Conservation (phyloP, 208 protist species). For the Novymonas esmeraldas region DNA sequence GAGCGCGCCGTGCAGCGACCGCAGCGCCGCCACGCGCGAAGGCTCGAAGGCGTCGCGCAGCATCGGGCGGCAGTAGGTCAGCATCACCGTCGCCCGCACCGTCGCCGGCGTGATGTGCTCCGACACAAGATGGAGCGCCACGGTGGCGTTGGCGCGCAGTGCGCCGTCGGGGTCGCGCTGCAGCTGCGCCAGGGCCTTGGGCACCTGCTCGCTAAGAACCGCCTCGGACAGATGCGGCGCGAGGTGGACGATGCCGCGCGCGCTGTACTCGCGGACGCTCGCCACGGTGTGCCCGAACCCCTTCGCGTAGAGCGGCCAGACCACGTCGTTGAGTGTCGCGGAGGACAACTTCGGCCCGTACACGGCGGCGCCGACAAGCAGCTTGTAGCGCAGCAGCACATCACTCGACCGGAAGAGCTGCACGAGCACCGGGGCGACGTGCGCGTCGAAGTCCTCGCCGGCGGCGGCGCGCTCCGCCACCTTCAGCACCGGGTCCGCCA, state of each 20-base stretch:
- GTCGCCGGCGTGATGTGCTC: constrained; percentile 43
- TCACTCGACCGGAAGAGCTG: constrained; percentile 64
- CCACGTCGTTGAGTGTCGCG: constrained; percentile 40
- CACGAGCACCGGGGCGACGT: constrained; percentile 66
- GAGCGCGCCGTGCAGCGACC: constrained; percentile 49
- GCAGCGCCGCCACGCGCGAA: constrained; percentile 64
- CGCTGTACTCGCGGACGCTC: constrained; percentile 77
- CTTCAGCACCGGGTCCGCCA: constrained; percentile 64
- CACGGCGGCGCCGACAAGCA: constrained; percentile 56
- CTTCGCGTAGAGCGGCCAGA: constrained; percentile 76
- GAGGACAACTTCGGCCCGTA: constrained; percentile 54
- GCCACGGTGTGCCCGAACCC: constrained; percentile 65
- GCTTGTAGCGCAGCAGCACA: constrained; percentile 58
- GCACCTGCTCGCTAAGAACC: constrained; percentile 64
- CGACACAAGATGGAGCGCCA: constrained; percentile 73
- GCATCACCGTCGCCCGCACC: constrained; percentile 51
- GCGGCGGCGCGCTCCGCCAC: constrained; percentile 44
- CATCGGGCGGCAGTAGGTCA: constrained; percentile 73
- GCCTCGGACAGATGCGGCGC: constrained; percentile 49
- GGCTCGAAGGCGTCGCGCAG: constrained; percentile 84
- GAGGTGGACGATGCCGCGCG: constrained; percentile 73
- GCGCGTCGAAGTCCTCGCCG: constrained; percentile 51
- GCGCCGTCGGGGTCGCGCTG: constrained; percentile 78
- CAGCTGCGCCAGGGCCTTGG: constrained; percentile 47
- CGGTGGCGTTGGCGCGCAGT: constrained; percentile 89